Conservation (phyloP, 1,139 yeast genomes). For the Kazachstania sp. region DNA sequence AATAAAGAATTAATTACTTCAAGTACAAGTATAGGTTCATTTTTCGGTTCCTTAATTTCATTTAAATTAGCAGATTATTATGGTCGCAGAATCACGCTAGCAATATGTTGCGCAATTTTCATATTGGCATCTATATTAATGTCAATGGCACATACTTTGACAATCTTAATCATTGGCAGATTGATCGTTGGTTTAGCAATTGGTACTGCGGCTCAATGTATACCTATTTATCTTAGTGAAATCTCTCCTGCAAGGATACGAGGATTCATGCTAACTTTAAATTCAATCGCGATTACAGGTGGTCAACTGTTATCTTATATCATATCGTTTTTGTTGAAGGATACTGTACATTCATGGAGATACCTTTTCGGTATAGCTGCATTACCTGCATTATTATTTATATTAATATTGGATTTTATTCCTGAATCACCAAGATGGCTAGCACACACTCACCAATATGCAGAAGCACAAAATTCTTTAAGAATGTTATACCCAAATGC, state of each 20-base stretch:
- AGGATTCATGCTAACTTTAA: constrained; percentile 35
- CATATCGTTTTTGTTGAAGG: constrained; percentile 28
- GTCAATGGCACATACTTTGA: constrained; percentile 30
- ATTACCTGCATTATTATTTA: constrained; percentile 35
- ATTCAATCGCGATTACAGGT: constrained; percentile 38
- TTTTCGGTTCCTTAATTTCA: constrained; percentile 34
- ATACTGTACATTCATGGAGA: constrained; percentile 35
- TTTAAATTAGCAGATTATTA: background rate
- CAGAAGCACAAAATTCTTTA: constrained; percentile 36
- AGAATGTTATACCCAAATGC: constrained; percentile 34
- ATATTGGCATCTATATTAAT: constrained; percentile 34
- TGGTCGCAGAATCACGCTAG: constrained; percentile 1
- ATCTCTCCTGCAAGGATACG: constrained; percentile 36
- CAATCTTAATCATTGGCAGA: constrained; percentile 32
- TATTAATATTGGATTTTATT: constrained; percentile 34
- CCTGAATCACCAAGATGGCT: constrained; percentile 58
- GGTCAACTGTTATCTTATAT: constrained; percentile 40
- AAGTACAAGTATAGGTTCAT: constrained; percentile 37
- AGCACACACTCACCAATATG: constrained; percentile 34
- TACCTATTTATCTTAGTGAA: constrained; percentile 38
- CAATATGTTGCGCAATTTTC: constrained; percentile 34
- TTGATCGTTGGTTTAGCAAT: constrained; percentile 37
- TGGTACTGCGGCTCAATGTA: constrained; percentile 38
- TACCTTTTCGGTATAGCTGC: constrained; percentile 35
- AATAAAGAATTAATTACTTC: constrained; percentile 38